Evolutionary conservation across 805 yeast species (phyloP), one percentile per base, ranked within the genome.

Genomic region (Torulaspora indica): DNA sequence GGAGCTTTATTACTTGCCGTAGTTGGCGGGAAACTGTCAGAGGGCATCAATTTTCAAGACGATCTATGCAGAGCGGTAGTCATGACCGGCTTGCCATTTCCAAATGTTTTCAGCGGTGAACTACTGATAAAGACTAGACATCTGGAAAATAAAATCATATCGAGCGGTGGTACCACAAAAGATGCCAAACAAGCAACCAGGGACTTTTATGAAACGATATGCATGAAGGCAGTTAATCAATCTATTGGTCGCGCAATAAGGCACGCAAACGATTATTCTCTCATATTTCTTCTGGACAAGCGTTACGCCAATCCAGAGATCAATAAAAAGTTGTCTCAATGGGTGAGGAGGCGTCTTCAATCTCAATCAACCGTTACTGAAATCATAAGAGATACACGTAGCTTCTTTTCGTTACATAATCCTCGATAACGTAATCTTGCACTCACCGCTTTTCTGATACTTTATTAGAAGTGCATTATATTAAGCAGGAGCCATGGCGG

Each of bases 191-290:
- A 56, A 6, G 76, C 73, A 3, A 69, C 82, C 1, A 67, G 70
- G 22, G 75, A 74, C 25, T 87, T 78, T 55, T 83, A 85, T 55
- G 95, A 89, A 53, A 87, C 85, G 55, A 69, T 87, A 5, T 89
- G 96, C 58, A 84, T 91, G 93, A 78, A 89, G 41, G 85, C 95
- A 0, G 88, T 90, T 0, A 90, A 90, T 59, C 98, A 90, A 63
- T 81, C 95, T 65, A 82, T 91, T 9, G 98, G 97, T 0, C 74
- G 98, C 51, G 86, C 96, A 5, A 90, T 90, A 31, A 71, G 98
- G 48, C 96, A 90, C 61, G 75, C 74, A 20, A 73, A 75, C 33
- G 98, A 91, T 63, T 89, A 85, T 58, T 82, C 97, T 0, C 74
- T 78, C 12, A 82, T 91, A 5, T 78, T 77, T 53, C 68, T 90